phyloP scores from a whole-genome alignment of 1,139 yeast genomes.

The Protomyces pachydermus region DNA sequence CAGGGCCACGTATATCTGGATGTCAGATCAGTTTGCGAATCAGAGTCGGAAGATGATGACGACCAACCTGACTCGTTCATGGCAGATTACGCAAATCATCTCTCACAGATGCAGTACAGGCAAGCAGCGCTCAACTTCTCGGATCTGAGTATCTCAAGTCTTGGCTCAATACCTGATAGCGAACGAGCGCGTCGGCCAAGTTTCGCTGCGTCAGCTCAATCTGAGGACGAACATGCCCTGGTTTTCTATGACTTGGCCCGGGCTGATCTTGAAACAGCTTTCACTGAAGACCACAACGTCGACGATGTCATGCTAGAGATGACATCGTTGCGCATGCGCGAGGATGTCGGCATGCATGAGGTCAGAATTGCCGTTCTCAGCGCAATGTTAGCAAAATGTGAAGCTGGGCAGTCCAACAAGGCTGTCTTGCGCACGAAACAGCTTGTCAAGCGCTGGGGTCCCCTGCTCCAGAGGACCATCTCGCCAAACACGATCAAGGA shows the following conservation, averaged over 20 bases:
- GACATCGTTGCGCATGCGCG: constrained; percentile 92
- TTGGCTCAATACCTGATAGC: constrained; percentile 41
- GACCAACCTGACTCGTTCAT: constrained; percentile 39
- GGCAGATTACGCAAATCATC: constrained; percentile 34
- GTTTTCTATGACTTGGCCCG: constrained; percentile 74
- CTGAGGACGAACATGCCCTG: constrained; percentile 64
- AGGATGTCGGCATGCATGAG: constrained; percentile 91
- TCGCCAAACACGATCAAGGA: constrained; percentile 52
- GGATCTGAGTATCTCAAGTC: constrained; percentile 64
- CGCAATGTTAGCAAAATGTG: constrained; percentile 49
- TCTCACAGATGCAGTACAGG: constrained; percentile 34
- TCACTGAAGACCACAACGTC: constrained; percentile 83
- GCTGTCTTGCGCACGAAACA: constrained; percentile 55
- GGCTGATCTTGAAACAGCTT: constrained; percentile 88
- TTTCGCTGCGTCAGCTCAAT: constrained; percentile 32
- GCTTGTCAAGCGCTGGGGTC: constrained; percentile 74
- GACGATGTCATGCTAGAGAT: constrained; percentile 90
- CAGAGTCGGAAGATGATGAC: constrained; percentile 43
- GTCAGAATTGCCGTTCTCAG: constrained; percentile 75
- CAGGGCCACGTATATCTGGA: constrained; percentile 56
- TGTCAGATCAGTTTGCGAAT: constrained; percentile 54
- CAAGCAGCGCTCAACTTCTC: constrained; percentile 54
- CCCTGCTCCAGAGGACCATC: constrained; percentile 71
- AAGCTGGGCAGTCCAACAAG: neutral
- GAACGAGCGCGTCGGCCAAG: constrained; percentile 17